phyloP scores from a whole-genome alignment of 2,329 filamentous ascomycete genomes.

The Scleromitrula shiraiana region DNA sequence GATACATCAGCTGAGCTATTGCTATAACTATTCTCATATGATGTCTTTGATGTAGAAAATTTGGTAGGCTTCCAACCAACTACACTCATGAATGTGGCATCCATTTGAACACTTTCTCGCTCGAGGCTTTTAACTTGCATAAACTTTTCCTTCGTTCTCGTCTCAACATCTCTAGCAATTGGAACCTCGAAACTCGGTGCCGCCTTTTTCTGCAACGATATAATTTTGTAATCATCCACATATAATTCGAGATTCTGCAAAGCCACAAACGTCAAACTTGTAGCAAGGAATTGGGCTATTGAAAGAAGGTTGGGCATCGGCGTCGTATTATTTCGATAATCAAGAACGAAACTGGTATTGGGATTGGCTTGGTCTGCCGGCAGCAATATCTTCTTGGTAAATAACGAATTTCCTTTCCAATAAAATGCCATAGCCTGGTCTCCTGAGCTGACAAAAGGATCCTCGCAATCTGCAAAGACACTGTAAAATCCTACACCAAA shows the following conservation, averaged over 20 bases:
- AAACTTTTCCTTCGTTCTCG: slow-evolving; percentile 74
- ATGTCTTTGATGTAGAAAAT: slow-evolving; percentile 21
- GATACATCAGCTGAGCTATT: slow-evolving; percentile 43
- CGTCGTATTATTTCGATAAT: slow-evolving; percentile 84
- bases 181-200: slow-evolving; percentile 66
- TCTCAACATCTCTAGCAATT: slow-evolving; percentile 72
- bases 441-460: slow-evolving; percentile 92
- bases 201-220: slow-evolving; percentile 74
- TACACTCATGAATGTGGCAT: slow-evolving; percentile 80
- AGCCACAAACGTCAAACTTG: slow-evolving; percentile 91
- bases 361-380: slow-evolving; percentile 56
- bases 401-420: slow-evolving; percentile 97
- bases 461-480: slow-evolving; percentile 96
- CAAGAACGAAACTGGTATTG: slow-evolving; percentile 87
- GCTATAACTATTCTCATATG: slow-evolving; percentile 34
- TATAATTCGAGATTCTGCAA: slow-evolving; percentile 81
- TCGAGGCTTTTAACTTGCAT: slow-evolving; percentile 82
- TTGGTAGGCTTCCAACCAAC: slow-evolving; percentile 72
- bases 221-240: slow-evolving; percentile 78
- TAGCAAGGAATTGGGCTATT: slow-evolving; percentile 85
- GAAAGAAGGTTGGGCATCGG: slow-evolving; percentile 80
- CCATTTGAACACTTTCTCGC: slow-evolving; percentile 82
- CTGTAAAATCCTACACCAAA: slow-evolving; percentile 99
- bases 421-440: slow-evolving; percentile 95
- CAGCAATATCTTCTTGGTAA: slow-evolving; percentile 77